Evolutionary conservation across 2,329 filamentous ascomycete genomes (phyloP).

Genomic region (Aureobasidium sp.): DNA sequence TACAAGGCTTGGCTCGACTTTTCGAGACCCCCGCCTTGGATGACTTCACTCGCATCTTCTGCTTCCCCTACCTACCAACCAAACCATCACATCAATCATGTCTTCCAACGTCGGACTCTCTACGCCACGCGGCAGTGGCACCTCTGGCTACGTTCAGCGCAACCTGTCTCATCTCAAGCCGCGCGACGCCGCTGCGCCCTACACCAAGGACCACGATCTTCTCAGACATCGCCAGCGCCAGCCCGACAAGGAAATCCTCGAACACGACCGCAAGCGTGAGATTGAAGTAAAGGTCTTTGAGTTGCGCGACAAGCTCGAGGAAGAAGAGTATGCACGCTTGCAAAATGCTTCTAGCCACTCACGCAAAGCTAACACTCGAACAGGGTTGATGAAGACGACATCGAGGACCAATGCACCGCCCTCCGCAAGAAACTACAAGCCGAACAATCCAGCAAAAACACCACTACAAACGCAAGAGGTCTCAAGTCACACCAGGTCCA

Average conservation of each 20-base stretch:
- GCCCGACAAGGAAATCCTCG: slow-evolving; percentile 85
- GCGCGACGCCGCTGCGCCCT: slow-evolving; percentile 68
- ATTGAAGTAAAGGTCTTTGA: slow-evolving; percentile 93
- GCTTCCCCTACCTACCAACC: background rate
- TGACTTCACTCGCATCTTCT: slow-evolving; percentile 9
- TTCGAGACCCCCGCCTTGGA: background rate
- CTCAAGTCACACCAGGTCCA: slow-evolving; percentile 93
- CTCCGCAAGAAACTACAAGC: slow-evolving; percentile 57
- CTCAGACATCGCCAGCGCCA: slow-evolving; percentile 71
- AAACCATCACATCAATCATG: slow-evolving; percentile 47
- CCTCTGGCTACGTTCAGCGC: slow-evolving; percentile 94
- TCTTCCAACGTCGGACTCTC: slow-evolving; percentile 94
- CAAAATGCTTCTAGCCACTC: background rate
- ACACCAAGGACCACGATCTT: slow-evolving; percentile 59
- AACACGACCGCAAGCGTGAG: slow-evolving; percentile 85
- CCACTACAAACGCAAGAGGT: slow-evolving; percentile 41
- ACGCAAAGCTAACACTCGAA: background rate
- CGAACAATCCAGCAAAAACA: slow-evolving; percentile 46
- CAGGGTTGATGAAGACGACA: slow-evolving; percentile 80
- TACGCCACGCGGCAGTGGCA: slow-evolving; percentile 89
- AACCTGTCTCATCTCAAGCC: slow-evolving; percentile 84
- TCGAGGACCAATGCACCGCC: slow-evolving; percentile 66
- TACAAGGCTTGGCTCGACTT: slow-evolving; percentile 15
- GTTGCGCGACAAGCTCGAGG: slow-evolving; percentile 82
- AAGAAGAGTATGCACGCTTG: slow-evolving; percentile 59